These are phyloP conservation scores for Lentinula boryana DNA, from an alignment of 768 basidiomycete genomes.

Conservation along the genomic window DNA sequence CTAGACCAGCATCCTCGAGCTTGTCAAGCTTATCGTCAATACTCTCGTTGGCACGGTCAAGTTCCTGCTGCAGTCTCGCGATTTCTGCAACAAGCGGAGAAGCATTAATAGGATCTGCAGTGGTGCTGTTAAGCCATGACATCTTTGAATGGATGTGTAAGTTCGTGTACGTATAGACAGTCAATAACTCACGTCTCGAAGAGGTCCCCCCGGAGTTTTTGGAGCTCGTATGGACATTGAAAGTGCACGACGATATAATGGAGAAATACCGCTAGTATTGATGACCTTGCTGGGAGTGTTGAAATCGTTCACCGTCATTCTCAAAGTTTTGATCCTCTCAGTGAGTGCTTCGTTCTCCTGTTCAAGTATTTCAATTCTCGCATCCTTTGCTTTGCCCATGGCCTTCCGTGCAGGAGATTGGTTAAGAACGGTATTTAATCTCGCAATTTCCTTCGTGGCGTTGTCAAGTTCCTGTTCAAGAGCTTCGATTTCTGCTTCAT, in stretches of 20 bases:
- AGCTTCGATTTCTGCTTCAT: constrained; percentile 52
- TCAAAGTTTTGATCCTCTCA: constrained; percentile 60
- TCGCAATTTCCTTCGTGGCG: constrained; percentile 71
- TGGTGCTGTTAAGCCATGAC: constrained; percentile 66
- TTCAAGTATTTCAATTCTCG: constrained; percentile 71
- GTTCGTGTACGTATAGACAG: neutral
- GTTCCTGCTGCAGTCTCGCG: constrained; percentile 63
- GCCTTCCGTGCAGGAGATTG: constrained; percentile 76
- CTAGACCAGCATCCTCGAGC: constrained; percentile 75
- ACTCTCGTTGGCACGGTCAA: constrained; percentile 74
- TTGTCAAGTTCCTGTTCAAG: constrained; percentile 74
- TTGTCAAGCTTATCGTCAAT: constrained; percentile 88
- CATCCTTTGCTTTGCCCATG: constrained; percentile 70
- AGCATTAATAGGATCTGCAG: constrained; percentile 41
- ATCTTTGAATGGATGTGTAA: constrained; percentile 33
- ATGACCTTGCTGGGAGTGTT: constrained; percentile 52
- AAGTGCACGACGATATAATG: constrained; percentile 67
- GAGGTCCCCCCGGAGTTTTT: constrained; percentile 72
- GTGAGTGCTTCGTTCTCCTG: constrained; percentile 70
- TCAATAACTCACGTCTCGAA: constrained; percentile 59
- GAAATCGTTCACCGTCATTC: constrained; percentile 44
- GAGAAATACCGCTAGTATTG: constrained; percentile 62
- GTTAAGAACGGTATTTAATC: constrained; percentile 56
- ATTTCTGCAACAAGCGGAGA: constrained; percentile 71
- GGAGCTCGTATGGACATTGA: constrained; percentile 65